Evolutionary conservation across 257 asterid species (phyloP).

Genomic region (Jasminum sambac): DNA sequence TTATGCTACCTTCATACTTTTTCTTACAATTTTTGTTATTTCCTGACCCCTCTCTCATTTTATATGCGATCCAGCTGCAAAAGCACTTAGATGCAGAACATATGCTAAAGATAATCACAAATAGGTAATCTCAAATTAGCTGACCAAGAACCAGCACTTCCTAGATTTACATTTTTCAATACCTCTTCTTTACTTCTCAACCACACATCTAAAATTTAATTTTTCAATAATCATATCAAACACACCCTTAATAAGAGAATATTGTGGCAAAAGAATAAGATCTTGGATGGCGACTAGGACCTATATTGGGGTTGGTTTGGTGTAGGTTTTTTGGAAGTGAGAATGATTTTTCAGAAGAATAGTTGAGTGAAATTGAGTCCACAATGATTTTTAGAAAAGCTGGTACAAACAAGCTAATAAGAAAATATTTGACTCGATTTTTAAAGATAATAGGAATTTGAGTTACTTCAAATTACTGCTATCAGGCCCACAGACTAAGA

Average conservation of each 20-base stretch:
- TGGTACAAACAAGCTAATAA: neutral
- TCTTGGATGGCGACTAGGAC: too few relatives aligned
- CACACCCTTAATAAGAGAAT: too few relatives aligned
- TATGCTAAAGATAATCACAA: neutral
- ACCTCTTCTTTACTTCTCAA: too few relatives aligned
- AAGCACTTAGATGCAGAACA: conserved; percentile 1
- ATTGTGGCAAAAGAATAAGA: neutral
- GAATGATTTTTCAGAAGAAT: too few relatives aligned
- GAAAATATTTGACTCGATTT: neutral
- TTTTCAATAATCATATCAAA: too few relatives aligned
- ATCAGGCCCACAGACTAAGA: neutral
- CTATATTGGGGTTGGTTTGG: too few relatives aligned
- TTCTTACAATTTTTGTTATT: too few relatives aligned
- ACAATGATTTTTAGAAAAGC: too few relatives aligned
- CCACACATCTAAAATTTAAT: too few relatives aligned
- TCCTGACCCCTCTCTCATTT: conserved; percentile 4
- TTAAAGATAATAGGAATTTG: neutral
- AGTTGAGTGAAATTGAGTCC: too few relatives aligned
- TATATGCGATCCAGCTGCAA: conserved; percentile 10
- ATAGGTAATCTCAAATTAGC: neutral
- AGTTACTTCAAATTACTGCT: neutral
- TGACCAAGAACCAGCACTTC: neutral
- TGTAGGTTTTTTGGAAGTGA: too few relatives aligned
- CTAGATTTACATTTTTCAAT: neutral
- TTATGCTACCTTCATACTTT: neutral